Evolutionary conservation across 108 stramenopile genomes (phyloP).

Genomic region (Fistulifera pelliculosa): DNA sequence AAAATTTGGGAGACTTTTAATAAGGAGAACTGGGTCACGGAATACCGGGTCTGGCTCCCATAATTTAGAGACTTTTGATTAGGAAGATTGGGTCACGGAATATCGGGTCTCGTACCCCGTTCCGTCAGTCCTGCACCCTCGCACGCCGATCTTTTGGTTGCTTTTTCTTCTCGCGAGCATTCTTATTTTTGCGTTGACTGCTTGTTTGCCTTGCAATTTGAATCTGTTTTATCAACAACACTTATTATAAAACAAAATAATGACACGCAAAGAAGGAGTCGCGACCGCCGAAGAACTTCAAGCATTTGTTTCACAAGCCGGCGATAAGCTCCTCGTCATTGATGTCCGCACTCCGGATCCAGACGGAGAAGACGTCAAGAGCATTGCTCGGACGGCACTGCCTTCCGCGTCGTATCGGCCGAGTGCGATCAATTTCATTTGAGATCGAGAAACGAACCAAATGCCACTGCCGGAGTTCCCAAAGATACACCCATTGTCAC

Average conservation of each 20-base stretch:
- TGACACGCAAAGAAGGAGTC: constrained; percentile 50
- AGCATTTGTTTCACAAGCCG: constrained; percentile 51
- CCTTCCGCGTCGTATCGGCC: constrained; percentile 38
- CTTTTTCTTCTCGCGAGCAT: too few relatives aligned
- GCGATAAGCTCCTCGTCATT: constrained; percentile 59
- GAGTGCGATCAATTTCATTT: constrained; percentile 50
- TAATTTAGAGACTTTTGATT: too few relatives aligned
- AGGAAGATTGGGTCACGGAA: too few relatives aligned
- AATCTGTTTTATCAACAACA: too few relatives aligned
- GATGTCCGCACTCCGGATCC: constrained; percentile 75
- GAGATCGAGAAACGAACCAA: constrained; percentile 40
- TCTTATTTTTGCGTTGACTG: too few relatives aligned
- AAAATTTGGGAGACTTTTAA: too few relatives aligned
- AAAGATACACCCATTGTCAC: constrained; percentile 82
- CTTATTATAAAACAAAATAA: not conserved
- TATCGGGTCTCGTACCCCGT: too few relatives aligned
- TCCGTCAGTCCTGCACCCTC: too few relatives aligned
- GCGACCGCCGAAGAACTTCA: constrained; percentile 55
- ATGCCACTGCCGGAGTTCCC: constrained; percentile 33
- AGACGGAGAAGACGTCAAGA: constrained; percentile 61
- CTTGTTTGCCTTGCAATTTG: too few relatives aligned
- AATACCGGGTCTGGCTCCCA: too few relatives aligned
- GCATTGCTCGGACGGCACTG: constrained; percentile 43
- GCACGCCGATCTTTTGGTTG: too few relatives aligned
- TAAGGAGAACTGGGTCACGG: too few relatives aligned